Evolutionary conservation across 371 early-diverging fungal species (phyloP).

Genomic region (Rhizopus arrhizus): DNA sequence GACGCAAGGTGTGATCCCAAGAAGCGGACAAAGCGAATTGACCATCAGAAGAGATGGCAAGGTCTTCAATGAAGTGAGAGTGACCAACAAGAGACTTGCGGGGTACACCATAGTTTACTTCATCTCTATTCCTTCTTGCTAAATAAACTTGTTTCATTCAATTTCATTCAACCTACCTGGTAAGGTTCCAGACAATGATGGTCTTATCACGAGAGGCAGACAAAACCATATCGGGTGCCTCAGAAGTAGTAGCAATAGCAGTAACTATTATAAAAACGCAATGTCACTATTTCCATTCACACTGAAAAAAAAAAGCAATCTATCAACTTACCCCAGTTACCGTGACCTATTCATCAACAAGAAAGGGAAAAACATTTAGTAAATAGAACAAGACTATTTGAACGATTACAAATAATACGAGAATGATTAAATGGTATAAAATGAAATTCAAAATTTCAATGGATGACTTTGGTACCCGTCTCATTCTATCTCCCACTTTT

Average conservation of each 20-base stretch:
- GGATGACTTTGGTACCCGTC: no score
- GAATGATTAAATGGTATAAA: no score
- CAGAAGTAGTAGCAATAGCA: conserved; percentile 88
- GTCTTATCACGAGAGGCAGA: conserved; percentile 94
- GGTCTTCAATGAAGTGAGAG: conserved; percentile 95
- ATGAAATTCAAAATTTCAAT: no score
- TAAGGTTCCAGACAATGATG: conserved; percentile 88
- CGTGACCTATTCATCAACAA: conserved; percentile 16
- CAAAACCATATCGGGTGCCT: conserved; percentile 87
- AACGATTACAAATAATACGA: no score
- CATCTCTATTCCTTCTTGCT: conserved; percentile 58
- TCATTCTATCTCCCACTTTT: no score
- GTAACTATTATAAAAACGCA: conserved; percentile 59
- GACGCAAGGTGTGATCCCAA: conserved; percentile 97
- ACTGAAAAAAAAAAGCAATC: background rate
- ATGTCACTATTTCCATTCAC: background rate
- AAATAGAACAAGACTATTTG: no score
- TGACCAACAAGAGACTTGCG: conserved; percentile 86
- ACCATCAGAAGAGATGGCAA: conserved; percentile 94
- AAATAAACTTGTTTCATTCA: background rate
- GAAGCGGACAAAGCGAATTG: conserved; percentile 95
- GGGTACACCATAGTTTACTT: conserved; percentile 85
- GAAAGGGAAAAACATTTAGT: no score
- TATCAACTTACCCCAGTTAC: conserved; percentile 24
- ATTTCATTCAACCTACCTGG: conserved; percentile 35